Conservation (phyloP, 306 rosid genomes). For the Prunus campanulata region DNA sequence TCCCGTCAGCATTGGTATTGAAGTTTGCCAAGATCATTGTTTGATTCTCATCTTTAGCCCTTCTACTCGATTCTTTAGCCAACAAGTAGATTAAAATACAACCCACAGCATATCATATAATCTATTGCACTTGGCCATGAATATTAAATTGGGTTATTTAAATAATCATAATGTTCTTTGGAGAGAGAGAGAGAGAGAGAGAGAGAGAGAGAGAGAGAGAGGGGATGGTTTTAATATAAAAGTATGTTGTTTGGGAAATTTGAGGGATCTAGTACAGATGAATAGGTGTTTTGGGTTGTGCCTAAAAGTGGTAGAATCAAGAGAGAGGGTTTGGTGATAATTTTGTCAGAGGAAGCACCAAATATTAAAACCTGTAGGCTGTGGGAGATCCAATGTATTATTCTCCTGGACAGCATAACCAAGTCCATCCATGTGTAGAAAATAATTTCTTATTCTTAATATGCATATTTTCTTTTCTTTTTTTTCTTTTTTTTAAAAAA, state of each 20-base stretch:
- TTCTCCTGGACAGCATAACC: not conserved
- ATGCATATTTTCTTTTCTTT: not conserved
- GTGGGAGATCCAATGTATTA: not conserved
- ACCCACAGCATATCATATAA: too few relatives aligned
- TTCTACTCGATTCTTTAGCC: not conserved
- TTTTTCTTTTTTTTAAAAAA: not conserved
- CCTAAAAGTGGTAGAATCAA: not conserved
- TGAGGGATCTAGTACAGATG: too few relatives aligned
- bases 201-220: not conserved
- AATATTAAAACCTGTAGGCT: not conserved
- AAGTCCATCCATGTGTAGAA: not conserved
- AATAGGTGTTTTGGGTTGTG: too few relatives aligned
- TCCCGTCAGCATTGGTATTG: slow-evolving; percentile 10
- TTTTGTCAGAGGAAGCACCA: not conserved
- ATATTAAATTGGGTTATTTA: not conserved
- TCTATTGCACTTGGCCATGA: not conserved
- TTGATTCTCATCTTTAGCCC: slow-evolving; percentile 12
- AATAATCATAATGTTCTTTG: too few relatives aligned
- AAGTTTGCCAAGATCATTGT: slow-evolving; percentile 8
- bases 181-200: not conserved
- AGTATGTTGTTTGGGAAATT: not conserved
- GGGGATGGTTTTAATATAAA: not conserved
- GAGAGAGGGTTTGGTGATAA: not conserved
- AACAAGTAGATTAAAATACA: not conserved
- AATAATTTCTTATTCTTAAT: not conserved